phyloP scores from a whole-genome alignment of 805 yeast species.

The Yamadazyma insecticola region DNA sequence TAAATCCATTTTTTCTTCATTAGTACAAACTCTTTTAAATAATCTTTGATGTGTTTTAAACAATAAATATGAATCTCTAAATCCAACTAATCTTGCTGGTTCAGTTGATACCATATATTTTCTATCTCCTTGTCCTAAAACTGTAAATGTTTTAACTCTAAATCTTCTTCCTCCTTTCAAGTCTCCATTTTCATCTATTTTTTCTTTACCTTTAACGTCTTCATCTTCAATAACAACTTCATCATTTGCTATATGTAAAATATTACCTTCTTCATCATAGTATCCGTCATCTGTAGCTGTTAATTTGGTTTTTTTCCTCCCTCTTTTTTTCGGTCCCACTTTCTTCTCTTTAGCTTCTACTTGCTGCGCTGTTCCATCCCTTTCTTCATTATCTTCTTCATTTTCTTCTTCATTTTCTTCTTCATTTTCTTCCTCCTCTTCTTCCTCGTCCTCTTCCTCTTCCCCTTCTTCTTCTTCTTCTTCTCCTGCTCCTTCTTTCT shows the following conservation, averaged over 20 bases:
- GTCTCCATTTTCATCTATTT: constrained; percentile 64
- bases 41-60: constrained; percentile 81
- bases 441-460: constrained; percentile 19
- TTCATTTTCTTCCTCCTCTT: constrained; percentile 19
- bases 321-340: constrained; percentile 35
- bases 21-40: constrained; percentile 66
- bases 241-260: constrained; percentile 60
- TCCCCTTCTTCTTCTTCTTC: constrained; percentile 17
- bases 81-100: constrained; percentile 92
- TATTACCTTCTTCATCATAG: constrained; percentile 57
- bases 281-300: constrained; percentile 36
- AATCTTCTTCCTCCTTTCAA: constrained; percentile 70
- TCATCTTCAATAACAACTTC: constrained; percentile 68
- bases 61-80: constrained; percentile 83
- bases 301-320: constrained; percentile 38
- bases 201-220: constrained; percentile 75
- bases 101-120: constrained; percentile 91
- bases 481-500: constrained; percentile 13
- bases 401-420: constrained; percentile 14
- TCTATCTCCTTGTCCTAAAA: constrained; percentile 61
- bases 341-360: constrained; percentile 6
- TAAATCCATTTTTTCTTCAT: constrained; percentile 77
- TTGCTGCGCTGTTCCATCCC: not conserved
- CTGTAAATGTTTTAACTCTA: constrained; percentile 64
- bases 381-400: constrained; percentile 6